A percentile compares a stretch with the other conserved stretches of the same genome.
phyloP scores from a whole-genome alignment of 305 asterid species.

The Fraxinus sp. region DNA sequence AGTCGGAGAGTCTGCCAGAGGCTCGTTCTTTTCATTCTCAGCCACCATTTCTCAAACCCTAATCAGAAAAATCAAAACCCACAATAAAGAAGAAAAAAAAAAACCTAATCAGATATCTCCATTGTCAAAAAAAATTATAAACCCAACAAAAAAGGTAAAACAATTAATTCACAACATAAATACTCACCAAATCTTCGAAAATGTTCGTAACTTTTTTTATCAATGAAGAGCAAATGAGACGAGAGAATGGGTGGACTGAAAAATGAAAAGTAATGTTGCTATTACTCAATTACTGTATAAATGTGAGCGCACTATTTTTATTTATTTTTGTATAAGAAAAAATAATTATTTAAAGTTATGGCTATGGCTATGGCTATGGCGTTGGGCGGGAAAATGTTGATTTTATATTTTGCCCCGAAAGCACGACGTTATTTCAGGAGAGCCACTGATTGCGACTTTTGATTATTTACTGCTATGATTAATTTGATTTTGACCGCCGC shows the following conservation, averaged over 20 bases:
- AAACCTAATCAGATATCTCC: not conserved
- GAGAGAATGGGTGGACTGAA: slow-evolving; percentile 13
- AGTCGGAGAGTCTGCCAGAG: slow-evolving; percentile 77
- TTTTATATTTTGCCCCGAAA: slow-evolving; percentile 26
- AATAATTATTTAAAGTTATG: slow-evolving; percentile 7
- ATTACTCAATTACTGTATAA: too few species aligned
- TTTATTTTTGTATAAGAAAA: not conserved
- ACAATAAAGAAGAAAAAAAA: not conserved
- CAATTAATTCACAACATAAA: not conserved
- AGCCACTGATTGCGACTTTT: slow-evolving; percentile 11
- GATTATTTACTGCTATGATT: too few species aligned
- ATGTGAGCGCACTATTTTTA: not conserved
- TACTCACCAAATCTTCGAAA: slow-evolving; percentile 5
- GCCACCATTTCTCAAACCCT: slow-evolving; percentile 47
- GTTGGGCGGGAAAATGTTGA: slow-evolving; percentile 57
- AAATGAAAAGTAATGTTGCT: not conserved
- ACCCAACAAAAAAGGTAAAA: slow-evolving; percentile 1
- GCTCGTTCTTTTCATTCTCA: slow-evolving; percentile 53
- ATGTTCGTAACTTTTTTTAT: not conserved
- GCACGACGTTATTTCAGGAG: slow-evolving; percentile 18
- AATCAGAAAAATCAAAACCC: not conserved
- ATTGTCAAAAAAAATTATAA: slow-evolving; percentile 1
- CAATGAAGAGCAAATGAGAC: not conserved
- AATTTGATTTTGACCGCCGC: too few species aligned
- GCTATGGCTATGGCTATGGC: slow-evolving; percentile 9